Percentiles rank a stretch among this genome's conserved stretches.
Evolutionary conservation across 176 grass and related monocot genomes (phyloP).

Genomic region (Aegilops bicornis): DNA sequence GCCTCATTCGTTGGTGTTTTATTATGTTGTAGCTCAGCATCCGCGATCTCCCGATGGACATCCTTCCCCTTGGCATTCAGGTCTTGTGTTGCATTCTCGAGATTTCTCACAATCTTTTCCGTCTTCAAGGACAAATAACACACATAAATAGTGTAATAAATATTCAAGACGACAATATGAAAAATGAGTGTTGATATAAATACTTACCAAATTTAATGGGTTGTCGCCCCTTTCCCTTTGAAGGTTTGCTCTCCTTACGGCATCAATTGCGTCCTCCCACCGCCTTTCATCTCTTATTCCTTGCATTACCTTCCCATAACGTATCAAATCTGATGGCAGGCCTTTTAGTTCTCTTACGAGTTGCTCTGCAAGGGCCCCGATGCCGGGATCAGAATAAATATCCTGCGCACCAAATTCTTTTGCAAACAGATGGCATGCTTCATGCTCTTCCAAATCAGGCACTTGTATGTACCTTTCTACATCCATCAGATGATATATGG

Average conservation of each 20-base stretch:
- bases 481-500: conserved; percentile 6
- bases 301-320: conserved; percentile 4
- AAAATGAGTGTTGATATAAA: neutral
- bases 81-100: neutral
- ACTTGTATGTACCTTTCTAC: neutral
- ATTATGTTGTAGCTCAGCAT: neutral
- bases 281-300: neutral
- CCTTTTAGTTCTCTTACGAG: neutral
- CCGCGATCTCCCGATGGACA: neutral
- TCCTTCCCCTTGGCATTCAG: neutral
- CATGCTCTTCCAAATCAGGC: neutral
- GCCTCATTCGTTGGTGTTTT: conserved; percentile 5
- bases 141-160: neutral
- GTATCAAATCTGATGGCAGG: conserved; percentile 6
- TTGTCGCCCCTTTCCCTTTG: neutral
- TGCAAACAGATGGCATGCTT: neutral
- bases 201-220: conserved; percentile 7
- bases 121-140: neutral
- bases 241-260: neutral
- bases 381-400: neutral
- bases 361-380: neutral
- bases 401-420: neutral
- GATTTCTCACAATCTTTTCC: neutral
- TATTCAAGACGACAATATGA: no score
- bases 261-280: neutral